A percentile compares a stretch with the other conserved stretches of the same genome.
Evolutionary conservation across 306 rosid genomes (phyloP).

Genomic region (Castanea crenata): DNA sequence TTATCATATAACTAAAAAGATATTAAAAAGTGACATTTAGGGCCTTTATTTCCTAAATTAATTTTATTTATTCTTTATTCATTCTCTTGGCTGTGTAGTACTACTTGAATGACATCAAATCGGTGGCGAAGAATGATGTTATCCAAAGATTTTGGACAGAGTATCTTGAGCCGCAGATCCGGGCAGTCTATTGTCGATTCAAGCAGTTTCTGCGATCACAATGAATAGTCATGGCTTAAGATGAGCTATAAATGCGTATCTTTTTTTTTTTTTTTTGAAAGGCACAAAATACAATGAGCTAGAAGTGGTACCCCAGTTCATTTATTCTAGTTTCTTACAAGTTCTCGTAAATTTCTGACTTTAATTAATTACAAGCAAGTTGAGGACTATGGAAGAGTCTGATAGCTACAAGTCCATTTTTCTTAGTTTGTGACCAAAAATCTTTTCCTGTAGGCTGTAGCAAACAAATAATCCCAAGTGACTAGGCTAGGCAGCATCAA

Average conservation of each 20-base stretch:
- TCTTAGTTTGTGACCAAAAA: neutral
- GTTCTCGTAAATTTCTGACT: neutral
- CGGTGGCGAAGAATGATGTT: neutral
- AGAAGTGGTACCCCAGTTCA: neutral
- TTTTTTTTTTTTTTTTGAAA: neutral
- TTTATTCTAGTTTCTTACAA: neutral
- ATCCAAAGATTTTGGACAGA: neutral
- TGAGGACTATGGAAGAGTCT: neutral
- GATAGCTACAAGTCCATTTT: neutral
- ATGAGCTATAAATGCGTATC: neutral
- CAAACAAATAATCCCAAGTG: neutral
- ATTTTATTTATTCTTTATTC: no score
- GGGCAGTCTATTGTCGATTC: neutral
- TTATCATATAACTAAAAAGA: no score
- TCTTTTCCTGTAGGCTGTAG: neutral
- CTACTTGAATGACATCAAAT: neutral
- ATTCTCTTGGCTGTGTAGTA: neutral
- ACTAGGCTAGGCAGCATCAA: no score
- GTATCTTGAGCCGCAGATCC: neutral
- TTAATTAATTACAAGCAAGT: neutral
- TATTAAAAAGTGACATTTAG: no score
- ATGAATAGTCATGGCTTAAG: neutral
- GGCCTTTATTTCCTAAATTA: no score
- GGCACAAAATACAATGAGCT: neutral
- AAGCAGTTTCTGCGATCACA: neutral